Evolutionary conservation across 2,329 filamentous ascomycete species (phyloP).

Genomic region (Teratosphaeria viscida): DNA sequence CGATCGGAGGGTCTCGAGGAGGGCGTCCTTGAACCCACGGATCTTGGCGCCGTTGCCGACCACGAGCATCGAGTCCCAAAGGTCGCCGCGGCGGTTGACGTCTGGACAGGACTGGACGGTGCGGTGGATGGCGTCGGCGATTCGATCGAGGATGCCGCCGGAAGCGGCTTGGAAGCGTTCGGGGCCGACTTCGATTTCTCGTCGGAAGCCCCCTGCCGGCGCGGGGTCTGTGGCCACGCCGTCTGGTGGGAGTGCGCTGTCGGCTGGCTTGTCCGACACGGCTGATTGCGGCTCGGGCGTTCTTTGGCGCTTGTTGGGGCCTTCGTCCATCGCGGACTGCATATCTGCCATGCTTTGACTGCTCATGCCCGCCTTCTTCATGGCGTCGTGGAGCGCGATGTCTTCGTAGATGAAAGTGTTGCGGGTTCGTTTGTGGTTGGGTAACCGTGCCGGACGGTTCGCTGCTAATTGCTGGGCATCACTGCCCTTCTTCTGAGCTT

Average conservation of each 20-base stretch:
- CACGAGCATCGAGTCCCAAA: slow-evolving; percentile 88
- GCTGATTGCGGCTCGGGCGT: slow-evolving; percentile 26
- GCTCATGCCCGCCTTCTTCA: slow-evolving; percentile 40
- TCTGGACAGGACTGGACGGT: slow-evolving; percentile 76
- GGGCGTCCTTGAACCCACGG: slow-evolving; percentile 75
- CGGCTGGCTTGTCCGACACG: slow-evolving; percentile 25
- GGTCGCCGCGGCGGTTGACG: slow-evolving; percentile 68
- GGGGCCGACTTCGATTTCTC: slow-evolving; percentile 65
- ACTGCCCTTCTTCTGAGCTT: slow-evolving; percentile 37
- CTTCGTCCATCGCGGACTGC: slow-evolving; percentile 42
- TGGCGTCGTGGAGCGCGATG: slow-evolving; percentile 43
- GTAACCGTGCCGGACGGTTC: slow-evolving; percentile 50
- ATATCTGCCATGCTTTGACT: slow-evolving; percentile 39
- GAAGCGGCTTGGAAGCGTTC: slow-evolving; percentile 59
- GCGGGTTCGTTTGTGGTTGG: slow-evolving; percentile 60
- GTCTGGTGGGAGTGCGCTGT: slow-evolving; percentile 16
- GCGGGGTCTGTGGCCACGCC: slow-evolving; percentile 2
- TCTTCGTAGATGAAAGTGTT: slow-evolving; percentile 69
- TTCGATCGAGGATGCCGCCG: slow-evolving; percentile 66
- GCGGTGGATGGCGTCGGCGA: slow-evolving; percentile 74
- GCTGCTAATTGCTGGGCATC: slow-evolving; percentile 47
- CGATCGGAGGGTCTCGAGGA: slow-evolving; percentile 65
- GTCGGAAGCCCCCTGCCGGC: slow-evolving; percentile 27
- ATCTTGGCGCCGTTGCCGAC: slow-evolving; percentile 74
- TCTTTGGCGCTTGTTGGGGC: slow-evolving; percentile 31